Evolutionary conservation across 345 rosid genomes (phyloP), one percentile per base, ranked within the genome.

Genomic region (Euphorbia peplus): DNA sequence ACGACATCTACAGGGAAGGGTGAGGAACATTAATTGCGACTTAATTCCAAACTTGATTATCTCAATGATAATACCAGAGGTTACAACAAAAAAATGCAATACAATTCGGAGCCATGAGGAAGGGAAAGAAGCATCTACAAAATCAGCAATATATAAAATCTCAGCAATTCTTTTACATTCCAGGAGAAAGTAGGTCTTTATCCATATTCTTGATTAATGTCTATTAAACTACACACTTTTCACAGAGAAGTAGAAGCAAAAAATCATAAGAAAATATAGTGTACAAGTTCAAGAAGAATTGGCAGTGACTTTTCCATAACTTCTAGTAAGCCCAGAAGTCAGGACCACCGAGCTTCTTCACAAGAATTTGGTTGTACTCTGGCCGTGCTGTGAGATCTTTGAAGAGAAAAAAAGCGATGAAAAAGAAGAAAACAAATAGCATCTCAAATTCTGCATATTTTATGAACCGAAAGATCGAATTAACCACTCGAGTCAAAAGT

Each of bases 311-410:
- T 42, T 63, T 37, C 8, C 3, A 21, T 68, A 35, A 46, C 41
- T 53, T n/a, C 77, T 82, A 83, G 62, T 69, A 76, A 54, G 87
- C 83, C 87, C 83, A 84, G 73, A 64, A 71, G 58, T 85, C 84
- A 18, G 42, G 3, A 26, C 86, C 89, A 7, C 84, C 93, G 1
- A 85, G 90, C 85, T 83, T 87, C 86, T 84, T 87, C 25, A 82
- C 86, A 18, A 87, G 88, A 50, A 90, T 73, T 70, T 83, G 89
- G 69, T 82, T 84, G 79, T 84, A 86, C 76, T 84, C 88, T 1
- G 88, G 86, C 73, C 88, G 82, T 12, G 90, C 73, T 18, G 85
- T 85, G 56, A 89, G 86, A 79, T 85, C 81, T 80, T 87, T 87
- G 88, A 87, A 87, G 76, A 85, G 26, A 66, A 87, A 39, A 63